phyloP scores from a whole-genome alignment of 2,329 filamentous ascomycete genomes.

The Penicillium sp. region DNA sequence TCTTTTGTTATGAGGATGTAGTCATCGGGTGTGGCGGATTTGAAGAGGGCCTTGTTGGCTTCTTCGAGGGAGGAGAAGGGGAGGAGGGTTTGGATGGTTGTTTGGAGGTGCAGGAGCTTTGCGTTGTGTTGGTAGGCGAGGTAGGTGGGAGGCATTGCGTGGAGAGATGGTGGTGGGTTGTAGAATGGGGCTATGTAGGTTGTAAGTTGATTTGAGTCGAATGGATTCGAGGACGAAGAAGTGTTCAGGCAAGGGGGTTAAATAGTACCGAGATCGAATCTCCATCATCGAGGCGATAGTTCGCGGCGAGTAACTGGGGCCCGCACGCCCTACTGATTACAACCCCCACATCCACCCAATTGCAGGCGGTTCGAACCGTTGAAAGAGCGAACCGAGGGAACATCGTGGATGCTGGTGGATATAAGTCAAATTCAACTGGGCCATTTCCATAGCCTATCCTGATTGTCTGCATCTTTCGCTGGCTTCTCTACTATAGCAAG shows the following conservation, averaged over 20 bases:
- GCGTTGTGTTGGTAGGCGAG: constrained; percentile 42
- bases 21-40: constrained; percentile 54
- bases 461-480: too few species aligned
- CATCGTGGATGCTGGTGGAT: too few species aligned
- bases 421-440: too few species aligned
- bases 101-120: constrained; percentile 46
- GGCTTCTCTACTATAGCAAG: too few species aligned
- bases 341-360: not conserved
- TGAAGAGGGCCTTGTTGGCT: constrained; percentile 60
- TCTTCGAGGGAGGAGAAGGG: constrained; percentile 55
- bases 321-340: not conserved
- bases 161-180: not conserved
- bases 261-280: too few species aligned
- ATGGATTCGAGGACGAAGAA: not conserved
- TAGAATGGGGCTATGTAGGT: not conserved
- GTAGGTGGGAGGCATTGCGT: constrained; percentile 17
- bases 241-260: too few species aligned
- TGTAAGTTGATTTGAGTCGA: not conserved
- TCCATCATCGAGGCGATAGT: not conserved
- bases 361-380: not conserved
- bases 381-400: too few species aligned
- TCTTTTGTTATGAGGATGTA: constrained; percentile 62
- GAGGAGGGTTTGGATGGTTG: constrained; percentile 51
- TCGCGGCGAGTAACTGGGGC: not conserved
- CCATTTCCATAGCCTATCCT: too few species aligned